Conservation (phyloP, 2,329 filamentous ascomycete species). For the Monilinia fructigena region DNA sequence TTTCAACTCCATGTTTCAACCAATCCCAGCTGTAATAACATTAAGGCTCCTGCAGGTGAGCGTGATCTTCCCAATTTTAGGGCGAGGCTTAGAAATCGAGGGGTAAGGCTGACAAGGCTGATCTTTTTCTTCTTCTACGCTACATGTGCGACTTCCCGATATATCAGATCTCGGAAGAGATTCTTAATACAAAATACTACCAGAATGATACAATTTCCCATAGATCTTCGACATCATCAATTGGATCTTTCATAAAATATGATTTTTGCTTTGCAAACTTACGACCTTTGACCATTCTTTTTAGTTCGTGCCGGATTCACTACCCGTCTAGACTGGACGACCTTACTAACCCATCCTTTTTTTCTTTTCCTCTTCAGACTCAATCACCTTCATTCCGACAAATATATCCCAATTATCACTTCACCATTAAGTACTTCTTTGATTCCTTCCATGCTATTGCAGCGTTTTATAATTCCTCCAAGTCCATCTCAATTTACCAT, state of each 20-base stretch:
- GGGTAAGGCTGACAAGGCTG: constrained; percentile 4
- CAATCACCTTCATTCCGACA: neutral
- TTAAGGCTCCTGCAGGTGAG: constrained; percentile 6
- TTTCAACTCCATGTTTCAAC: neutral
- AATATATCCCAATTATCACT: neutral
- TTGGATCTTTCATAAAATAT: neutral
- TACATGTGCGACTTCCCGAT: neutral
- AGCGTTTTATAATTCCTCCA: neutral
- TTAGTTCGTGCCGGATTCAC: neutral
- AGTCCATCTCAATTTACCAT: neutral
- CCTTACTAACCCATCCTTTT: too few relatives aligned
- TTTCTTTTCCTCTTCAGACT: neutral
- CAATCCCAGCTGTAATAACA: neutral
- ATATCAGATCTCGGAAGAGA: neutral
- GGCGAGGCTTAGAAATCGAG: neutral
- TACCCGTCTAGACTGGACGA: neutral
- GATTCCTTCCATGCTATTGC: neutral
- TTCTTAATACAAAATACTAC: neutral
- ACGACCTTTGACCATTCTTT: neutral
- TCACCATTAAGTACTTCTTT: neutral
- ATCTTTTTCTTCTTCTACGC: neutral
- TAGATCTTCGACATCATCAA: neutral
- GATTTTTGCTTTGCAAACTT: constrained; percentile 12
- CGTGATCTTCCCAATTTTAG: neutral
- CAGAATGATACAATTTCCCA: neutral